Evolutionary conservation across 1,284 basidiomycete genomes (phyloP), one percentile per base, ranked within the genome.

Genomic region (Phaffia rhodozyma): DNA sequence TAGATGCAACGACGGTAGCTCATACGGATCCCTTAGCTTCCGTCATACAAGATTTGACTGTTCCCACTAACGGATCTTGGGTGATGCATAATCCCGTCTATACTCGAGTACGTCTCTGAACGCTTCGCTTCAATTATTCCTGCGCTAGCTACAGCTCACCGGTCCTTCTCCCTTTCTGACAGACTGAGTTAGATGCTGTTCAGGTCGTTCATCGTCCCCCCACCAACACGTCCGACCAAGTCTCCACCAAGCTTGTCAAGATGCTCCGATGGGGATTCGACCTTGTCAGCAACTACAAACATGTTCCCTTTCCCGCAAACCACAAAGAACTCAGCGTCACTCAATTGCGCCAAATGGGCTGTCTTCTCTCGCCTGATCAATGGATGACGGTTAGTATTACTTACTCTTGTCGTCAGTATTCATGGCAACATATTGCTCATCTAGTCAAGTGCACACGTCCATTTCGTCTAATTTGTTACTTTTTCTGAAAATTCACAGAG

Each of bases 191-290:
- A 59, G 69, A 75, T 59, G 66, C 69, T 11, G 75, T 77, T 52
- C 55, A 91, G 82, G 82, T 94, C 32, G 79, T 93, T 18, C 83
- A 86, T 67, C 81, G 80, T 55, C 78, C 85, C 38, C 80, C 85
- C 16, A 82, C 82, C 68, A 87, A 83, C 0, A 56, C 86, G 1
- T 77, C 82, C 13, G 92, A 97, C 75, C 87, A 83, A 72, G 56
- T 88, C 52, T 89, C 89, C 0, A 79, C 78, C 64, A 76, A 76
- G 7, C 76, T 89, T 32, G 88, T 91, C 50, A 80, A 74, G 62
- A 54, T 85, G 1, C 71, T 81, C 5, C 80, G 85, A 80, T 81
- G 68, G 61, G 72, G 70, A 5, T 71, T 71, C 52, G 69, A 71
- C 52, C 27, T 70, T n/a, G 71, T 71, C 4, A 68, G 67, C 18